Evolutionary conservation across 1,284 basidiomycete genomes (phyloP).

Genomic region (Heliocybe sulcata): DNA sequence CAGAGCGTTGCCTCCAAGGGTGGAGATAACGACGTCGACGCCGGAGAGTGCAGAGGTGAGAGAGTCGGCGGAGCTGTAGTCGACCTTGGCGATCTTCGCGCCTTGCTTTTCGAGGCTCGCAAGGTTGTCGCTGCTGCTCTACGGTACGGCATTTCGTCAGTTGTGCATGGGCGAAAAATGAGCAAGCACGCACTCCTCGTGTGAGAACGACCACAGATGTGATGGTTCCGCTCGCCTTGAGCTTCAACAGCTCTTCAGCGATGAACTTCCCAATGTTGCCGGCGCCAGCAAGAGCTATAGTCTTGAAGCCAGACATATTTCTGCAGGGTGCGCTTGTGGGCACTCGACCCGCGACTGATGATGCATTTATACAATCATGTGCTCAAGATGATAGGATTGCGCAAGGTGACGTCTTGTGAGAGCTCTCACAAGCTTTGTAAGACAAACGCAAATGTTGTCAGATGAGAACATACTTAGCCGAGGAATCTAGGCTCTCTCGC

Average conservation of each 20-base stretch:
- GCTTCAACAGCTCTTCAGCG: conserved; percentile 5
- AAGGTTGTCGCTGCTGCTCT: neutral
- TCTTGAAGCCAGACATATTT: conserved; percentile 6
- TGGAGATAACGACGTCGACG: conserved; percentile 25
- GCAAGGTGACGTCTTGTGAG: neutral
- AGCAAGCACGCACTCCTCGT: neutral
- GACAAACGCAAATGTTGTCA: neutral
- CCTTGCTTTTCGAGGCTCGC: conserved; percentile 10
- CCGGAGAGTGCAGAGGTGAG: conserved; percentile 22
- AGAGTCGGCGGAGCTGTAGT: conserved; percentile 21
- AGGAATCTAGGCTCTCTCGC: too few species aligned
- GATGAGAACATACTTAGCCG: neutral
- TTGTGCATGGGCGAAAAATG: neutral
- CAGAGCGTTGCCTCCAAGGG: conserved; percentile 19
- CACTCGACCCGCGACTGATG: too few species aligned
- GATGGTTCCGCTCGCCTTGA: conserved; percentile 3
- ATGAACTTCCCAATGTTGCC: conserved; percentile 7
- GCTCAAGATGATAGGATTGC: neutral
- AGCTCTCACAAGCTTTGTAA: neutral
- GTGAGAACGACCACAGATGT: neutral
- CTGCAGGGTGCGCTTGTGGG: too few species aligned
- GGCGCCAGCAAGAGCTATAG: conserved; percentile 9
- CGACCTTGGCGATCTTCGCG: conserved; percentile 20
- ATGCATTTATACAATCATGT: too few species aligned
- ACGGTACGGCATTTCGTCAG: neutral